Base-by-base conservation (phyloP, 139 green algal species). In the Trebouxia sp. region DNA sequence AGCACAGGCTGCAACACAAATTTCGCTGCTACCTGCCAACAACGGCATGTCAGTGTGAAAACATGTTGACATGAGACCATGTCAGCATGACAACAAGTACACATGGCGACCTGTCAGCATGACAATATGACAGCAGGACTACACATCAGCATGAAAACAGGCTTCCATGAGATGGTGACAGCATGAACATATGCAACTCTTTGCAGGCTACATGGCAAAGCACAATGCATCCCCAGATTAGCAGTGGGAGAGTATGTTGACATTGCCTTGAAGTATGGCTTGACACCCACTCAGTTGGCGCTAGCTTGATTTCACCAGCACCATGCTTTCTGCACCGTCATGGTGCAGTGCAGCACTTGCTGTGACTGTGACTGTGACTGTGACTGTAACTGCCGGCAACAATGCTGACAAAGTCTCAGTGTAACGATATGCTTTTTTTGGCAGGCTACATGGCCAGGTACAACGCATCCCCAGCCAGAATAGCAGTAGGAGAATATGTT, bases 241-340 rank as follows among this genome's bases (percentile, higher is more conserved):
- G 94, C 94, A 11, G 87, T 94, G n/a, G 72, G 38, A 0, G 87
- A 91, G 69, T 98, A 98, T 77, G 77, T 80, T 2, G 47, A 89
- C 38, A 65, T 98, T 32, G 93, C 94, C 1, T 8, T 82, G 53
- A 91, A 94, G 85, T 78, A 94, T 75, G 92, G 90, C 10, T 47
- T 98, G 24, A 96, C 92, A 6, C 85, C 91, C 11, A 85, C 92
- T 41, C 77, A 96, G 85, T 86, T 98, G 67, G 93, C 95, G 15
- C 88, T 98, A 39, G 91, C 88, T 1, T 98, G 88, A 87, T 95
- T 91, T 85, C 86, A 90, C 20, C 89, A 75, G 35, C 84, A 3
- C 20, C 50, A 28, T 17, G 22, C 50, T 22, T 58, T 58, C 50
- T 28, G 3, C 50, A 5, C 3, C 4, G 50, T 17, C 22, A 3